These are phyloP conservation scores for Phragmites australis DNA, from an alignment of 176 grass and related monocot genomes.

Conservation along the genomic window DNA sequence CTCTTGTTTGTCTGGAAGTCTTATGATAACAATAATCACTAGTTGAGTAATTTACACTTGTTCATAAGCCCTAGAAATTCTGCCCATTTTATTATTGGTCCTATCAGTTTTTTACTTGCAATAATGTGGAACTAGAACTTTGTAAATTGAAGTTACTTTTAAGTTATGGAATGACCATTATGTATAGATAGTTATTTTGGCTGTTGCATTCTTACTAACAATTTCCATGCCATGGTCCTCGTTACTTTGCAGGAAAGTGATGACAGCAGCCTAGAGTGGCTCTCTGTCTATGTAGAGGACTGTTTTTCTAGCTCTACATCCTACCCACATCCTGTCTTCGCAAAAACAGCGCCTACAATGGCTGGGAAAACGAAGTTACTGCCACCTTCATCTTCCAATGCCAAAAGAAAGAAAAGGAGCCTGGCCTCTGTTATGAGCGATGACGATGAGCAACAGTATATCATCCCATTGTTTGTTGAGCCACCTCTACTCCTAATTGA, in stretches of 20 bases:
- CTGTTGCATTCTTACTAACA: constrained; percentile 34
- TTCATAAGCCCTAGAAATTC: not conserved
- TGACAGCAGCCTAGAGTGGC: constrained; percentile 62
- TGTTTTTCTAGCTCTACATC: constrained; percentile 63
- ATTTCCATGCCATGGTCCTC: constrained; percentile 10
- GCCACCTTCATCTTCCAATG: constrained; percentile 26
- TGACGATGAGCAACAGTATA: constrained; percentile 24
- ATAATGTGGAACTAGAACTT: not conserved
- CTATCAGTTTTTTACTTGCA: not conserved
- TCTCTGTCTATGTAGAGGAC: constrained; percentile 82
- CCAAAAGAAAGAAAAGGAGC: constrained; percentile 52
- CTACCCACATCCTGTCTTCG: constrained; percentile 22
- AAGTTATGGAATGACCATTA: not conserved
- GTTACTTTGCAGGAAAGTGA: constrained; percentile 67
- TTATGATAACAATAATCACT: not conserved
- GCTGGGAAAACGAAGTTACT: constrained; percentile 26
- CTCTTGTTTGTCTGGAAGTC: not conserved
- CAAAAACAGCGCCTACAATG: constrained; percentile 31
- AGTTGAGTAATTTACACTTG: not conserved
- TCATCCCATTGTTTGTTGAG: constrained; percentile 40
- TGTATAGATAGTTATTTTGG: not conserved
- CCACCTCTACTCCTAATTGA: constrained; percentile 57
- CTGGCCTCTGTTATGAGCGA: constrained; percentile 40
- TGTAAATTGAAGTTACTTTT: not conserved
- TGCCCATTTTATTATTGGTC: not conserved